phyloP scores from a whole-genome alignment of 2,329 filamentous ascomycete genomes.

The Aspergillus terreus region DNA sequence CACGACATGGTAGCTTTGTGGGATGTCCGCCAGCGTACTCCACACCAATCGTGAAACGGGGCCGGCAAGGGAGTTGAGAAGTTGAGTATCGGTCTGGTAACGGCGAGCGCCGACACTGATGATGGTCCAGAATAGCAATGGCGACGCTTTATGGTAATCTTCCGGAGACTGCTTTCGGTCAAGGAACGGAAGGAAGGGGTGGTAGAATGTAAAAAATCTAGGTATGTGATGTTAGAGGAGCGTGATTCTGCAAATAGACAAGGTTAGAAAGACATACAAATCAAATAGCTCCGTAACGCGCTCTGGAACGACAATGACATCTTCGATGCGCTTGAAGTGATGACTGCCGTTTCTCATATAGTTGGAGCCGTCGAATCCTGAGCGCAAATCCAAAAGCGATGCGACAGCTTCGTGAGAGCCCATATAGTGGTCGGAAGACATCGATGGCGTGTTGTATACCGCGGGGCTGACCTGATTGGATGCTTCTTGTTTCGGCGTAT shows the following conservation, averaged over 20 bases:
- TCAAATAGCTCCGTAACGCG: conserved; percentile 44
- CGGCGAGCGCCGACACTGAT: conserved; percentile 60
- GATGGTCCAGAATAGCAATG: conserved; percentile 67
- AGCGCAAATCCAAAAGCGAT: conserved; percentile 48
- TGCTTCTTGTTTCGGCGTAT: conserved; percentile 35
- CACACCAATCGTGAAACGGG: conserved; percentile 58
- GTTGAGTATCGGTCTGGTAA: conserved; percentile 51
- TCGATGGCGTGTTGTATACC: conserved; percentile 33
- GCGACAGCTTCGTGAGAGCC: conserved; percentile 49
- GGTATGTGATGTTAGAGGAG: conserved; percentile 23
- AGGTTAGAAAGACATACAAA: conserved; percentile 28
- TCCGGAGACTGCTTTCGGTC: conserved; percentile 53
- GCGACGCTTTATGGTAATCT: conserved; percentile 55
- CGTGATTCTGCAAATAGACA: neutral
- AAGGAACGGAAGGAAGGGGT: conserved; percentile 62
- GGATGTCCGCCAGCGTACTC: conserved; percentile 58
- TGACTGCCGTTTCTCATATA: conserved; percentile 48
- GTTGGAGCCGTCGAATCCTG: conserved; percentile 41
- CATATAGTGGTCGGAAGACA: conserved; percentile 42
- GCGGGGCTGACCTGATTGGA: conserved; percentile 33
- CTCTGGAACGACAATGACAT: conserved; percentile 43
- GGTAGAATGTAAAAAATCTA: conserved; percentile 62
- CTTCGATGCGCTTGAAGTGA: conserved; percentile 51
- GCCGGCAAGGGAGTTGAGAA: conserved; percentile 51
- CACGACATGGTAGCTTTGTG: conserved; percentile 62